Evolutionary conservation across 2,329 filamentous ascomycete genomes (phyloP).

Genomic region (Trichoderma sp.): DNA sequence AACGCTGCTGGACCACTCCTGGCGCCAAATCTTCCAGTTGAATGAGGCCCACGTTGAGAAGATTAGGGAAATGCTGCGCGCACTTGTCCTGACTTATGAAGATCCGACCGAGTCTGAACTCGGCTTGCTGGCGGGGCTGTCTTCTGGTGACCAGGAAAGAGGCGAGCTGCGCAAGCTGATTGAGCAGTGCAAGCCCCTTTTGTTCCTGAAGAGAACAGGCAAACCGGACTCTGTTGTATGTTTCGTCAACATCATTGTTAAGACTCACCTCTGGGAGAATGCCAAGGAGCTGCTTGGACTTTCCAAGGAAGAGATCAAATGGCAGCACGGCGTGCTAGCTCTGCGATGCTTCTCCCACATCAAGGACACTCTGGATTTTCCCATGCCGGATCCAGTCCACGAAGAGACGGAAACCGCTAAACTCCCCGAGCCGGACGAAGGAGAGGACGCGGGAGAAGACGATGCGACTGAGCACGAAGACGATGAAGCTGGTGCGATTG

Average conservation of each 20-base stretch:
- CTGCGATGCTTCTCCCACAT: slow-evolving; percentile 45
- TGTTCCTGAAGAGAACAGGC: slow-evolving; percentile 32
- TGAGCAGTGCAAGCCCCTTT: slow-evolving; percentile 44
- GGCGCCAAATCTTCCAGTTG: slow-evolving; percentile 42
- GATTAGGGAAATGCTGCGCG: slow-evolving; percentile 48
- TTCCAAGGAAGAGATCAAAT: slow-evolving; percentile 44
- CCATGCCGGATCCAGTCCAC: neutral
- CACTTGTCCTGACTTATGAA: slow-evolving; percentile 46
- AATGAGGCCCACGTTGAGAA: slow-evolving; percentile 41
- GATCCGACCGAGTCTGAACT: slow-evolving; percentile 46
- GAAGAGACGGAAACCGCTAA: neutral
- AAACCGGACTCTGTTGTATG: slow-evolving; percentile 10
- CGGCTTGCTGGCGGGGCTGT: slow-evolving; percentile 43
- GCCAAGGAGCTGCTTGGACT: slow-evolving; percentile 39
- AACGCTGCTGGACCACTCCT: slow-evolving; percentile 43
- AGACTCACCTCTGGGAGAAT: slow-evolving; percentile 46
- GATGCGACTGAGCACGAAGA: neutral
- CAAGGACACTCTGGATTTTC: slow-evolving; percentile 41
- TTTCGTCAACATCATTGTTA: slow-evolving; percentile 41
- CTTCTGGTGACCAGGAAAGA: slow-evolving; percentile 38
- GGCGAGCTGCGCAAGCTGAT: slow-evolving; percentile 42
- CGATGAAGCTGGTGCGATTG: neutral
- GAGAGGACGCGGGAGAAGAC: neutral
- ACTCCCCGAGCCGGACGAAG: slow-evolving; percentile 1
- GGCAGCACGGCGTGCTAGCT: slow-evolving; percentile 48